Base-by-base conservation (phyloP, 2,329 filamentous ascomycete genomes). In the Fusarium armeniacum region DNA sequence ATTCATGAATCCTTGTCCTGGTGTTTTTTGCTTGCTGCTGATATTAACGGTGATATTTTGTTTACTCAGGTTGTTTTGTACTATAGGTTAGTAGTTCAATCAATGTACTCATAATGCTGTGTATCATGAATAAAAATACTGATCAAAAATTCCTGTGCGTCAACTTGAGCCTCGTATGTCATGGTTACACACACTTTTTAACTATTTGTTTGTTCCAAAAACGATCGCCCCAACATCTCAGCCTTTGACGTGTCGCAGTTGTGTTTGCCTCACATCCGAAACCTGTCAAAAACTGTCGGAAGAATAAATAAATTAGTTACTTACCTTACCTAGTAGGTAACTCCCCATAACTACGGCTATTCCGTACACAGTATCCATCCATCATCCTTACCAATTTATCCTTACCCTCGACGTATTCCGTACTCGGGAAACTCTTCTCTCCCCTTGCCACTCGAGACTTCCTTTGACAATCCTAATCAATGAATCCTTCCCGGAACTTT, bases 201-300 rank as follows among this genome's bases (percentile, higher is more conserved):
- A 30, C 28, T 43, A 18, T 26, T 43, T 24, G 22, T 26, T 44
- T 24, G 22, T 20, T 40, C 12, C 5, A 40, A 40, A 55, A 60
- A 50, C 41, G 40, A 67, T 67, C 30, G 50, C 40, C 35, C 41
- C 40, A 52, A 47, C 45, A 35, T 46, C 40, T 65, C 50, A 62
- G 30, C 44, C 47, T 63, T 50, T 40, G 67, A 69, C 66, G 49
- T 69, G 45, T 67, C 33, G 62, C 43, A 56, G 49, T 45, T 47
- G n/a, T 66, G 38, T 59, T 53, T 45, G 33, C 38, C 66, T 43
- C 53, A 47, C 66, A 35, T 33, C 54, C 61, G 53, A 65, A 54
- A 69, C 61, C 66, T 66, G 66, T 69, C 67, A 69, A 55, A 63
- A 63, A 22, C 26, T 62, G 57, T 70, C 66, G 67, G 66, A 61